These are phyloP conservation scores for Verticillium nonalfalfae DNA, from an alignment of 2,329 filamentous ascomycete genomes.

Conservation along the genomic window DNA sequence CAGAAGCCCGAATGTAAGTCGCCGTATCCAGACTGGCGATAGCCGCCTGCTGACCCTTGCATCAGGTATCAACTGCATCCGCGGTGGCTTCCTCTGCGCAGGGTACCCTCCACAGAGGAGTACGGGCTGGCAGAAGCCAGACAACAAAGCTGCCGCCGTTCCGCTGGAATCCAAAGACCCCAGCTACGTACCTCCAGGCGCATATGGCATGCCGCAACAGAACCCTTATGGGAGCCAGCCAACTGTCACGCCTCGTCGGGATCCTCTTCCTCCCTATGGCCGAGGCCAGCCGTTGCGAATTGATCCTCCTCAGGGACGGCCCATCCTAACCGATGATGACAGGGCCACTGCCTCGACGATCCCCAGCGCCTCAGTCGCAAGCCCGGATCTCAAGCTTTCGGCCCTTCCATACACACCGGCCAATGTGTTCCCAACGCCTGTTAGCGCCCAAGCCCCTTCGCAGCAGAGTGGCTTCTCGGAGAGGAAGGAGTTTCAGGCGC, in stretches of 20 bases:
- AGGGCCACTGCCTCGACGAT: slow-evolving; percentile 53
- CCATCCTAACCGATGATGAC: slow-evolving; percentile 50
- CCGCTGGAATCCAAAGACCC: slow-evolving; percentile 81
- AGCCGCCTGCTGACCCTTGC: slow-evolving; percentile 11
- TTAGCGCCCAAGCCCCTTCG: slow-evolving; percentile 47
- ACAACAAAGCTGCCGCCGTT: slow-evolving; percentile 60
- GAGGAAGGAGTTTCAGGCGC: slow-evolving; percentile 49
- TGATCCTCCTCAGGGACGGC: slow-evolving; percentile 54
- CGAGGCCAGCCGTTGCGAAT: slow-evolving; percentile 57
- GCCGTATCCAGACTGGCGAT: not conserved
- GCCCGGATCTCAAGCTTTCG: slow-evolving; percentile 57
- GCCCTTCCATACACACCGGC: slow-evolving; percentile 47
- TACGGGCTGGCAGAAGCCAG: slow-evolving; percentile 67
- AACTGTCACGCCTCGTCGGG: slow-evolving; percentile 37
- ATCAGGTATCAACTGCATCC: slow-evolving; percentile 79
- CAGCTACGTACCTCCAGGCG: slow-evolving; percentile 53
- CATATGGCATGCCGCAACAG: slow-evolving; percentile 55
- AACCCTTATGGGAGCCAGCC: slow-evolving; percentile 26
- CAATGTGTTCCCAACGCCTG: slow-evolving; percentile 55
- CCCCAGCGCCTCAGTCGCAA: slow-evolving; percentile 49
- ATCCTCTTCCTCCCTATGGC: slow-evolving; percentile 48
- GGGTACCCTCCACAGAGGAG: slow-evolving; percentile 81
- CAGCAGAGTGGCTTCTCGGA: slow-evolving; percentile 35
- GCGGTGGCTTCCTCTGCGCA: slow-evolving; percentile 84
- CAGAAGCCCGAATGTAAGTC: slow-evolving; percentile 82